Percentiles rank a stretch among this genome's conserved stretches.
phyloP scores from a whole-genome alignment of 192 early-diverging fungal genomes.

The Geosiphon pyriformis region DNA sequence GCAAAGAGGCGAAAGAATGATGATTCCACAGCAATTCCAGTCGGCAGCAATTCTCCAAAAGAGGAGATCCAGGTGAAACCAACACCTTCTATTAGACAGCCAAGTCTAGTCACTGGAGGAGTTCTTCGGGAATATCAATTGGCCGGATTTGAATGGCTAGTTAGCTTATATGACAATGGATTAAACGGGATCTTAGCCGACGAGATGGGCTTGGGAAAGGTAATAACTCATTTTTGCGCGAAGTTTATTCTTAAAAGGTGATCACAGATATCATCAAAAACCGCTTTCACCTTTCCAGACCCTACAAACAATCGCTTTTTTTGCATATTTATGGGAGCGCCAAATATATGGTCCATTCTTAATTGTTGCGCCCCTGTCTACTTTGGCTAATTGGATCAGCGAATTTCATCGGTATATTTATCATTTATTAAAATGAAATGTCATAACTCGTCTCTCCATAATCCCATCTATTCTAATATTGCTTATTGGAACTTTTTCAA shows the following conservation, averaged over 20 bases:
- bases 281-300: conserved; percentile 48
- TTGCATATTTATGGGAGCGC: conserved; percentile 74
- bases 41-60: conserved; percentile 7
- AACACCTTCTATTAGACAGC: conserved; percentile 60
- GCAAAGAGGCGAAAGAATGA: conserved; percentile 11
- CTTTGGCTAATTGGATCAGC: conserved; percentile 86
- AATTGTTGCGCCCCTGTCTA: conserved; percentile 84
- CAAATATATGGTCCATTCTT: conserved; percentile 84
- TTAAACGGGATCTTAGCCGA: conserved; percentile 94
- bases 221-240: conserved; percentile 17
- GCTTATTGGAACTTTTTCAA: no score
- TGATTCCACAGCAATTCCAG: background rate
- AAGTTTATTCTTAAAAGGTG: no score
- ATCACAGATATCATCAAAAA: background rate
- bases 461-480: no score
- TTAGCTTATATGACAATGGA: conserved; percentile 92
- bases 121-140: conserved; percentile 90
- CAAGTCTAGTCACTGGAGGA: conserved; percentile 75
- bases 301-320: conserved; percentile 88
- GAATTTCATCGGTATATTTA: conserved; percentile 70
- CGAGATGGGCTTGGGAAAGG: conserved; percentile 92
- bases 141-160: conserved; percentile 93
- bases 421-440: no score
- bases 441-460: no score
- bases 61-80: background rate